phyloP scores from a whole-genome alignment of 2,329 filamentous ascomycete species.

The Neoarthrinium moseri region DNA sequence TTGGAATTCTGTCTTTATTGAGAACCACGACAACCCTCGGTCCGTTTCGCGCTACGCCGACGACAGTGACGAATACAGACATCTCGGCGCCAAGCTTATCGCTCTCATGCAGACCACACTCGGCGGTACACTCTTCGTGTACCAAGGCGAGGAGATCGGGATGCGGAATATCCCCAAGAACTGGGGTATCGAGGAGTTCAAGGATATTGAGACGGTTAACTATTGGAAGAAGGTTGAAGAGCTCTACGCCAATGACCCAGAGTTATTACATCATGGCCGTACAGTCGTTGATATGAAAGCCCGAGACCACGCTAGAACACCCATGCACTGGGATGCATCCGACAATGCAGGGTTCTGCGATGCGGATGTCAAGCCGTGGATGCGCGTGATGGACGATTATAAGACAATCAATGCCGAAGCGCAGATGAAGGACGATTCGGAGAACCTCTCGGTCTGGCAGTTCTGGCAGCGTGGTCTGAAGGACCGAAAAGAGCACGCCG shows the following conservation, averaged over 20 bases:
- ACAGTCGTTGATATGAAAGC: constrained; percentile 57
- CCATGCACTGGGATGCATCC: constrained; percentile 63
- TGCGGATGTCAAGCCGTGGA: constrained; percentile 52
- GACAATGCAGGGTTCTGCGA: constrained; percentile 62
- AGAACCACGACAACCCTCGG: constrained; percentile 65
- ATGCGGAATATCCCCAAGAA: constrained; percentile 58
- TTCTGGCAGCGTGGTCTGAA: constrained; percentile 60
- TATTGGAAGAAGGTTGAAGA: constrained; percentile 38
- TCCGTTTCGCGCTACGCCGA: constrained; percentile 55
- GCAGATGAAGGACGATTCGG: constrained; percentile 37
- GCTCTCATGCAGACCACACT: constrained; percentile 51
- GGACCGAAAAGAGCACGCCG: constrained; percentile 53
- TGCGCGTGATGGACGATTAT: constrained; percentile 57
- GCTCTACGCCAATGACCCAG: constrained; percentile 34
- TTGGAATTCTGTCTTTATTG: constrained; percentile 64
- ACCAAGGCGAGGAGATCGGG: constrained; percentile 67
- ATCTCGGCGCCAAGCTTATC: constrained; percentile 56
- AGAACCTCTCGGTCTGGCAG: constrained; percentile 47
- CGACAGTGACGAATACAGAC: constrained; percentile 45
- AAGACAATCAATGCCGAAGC: constrained; percentile 54
- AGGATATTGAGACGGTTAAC: constrained; percentile 47
- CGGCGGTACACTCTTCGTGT: constrained; percentile 63
- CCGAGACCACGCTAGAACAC: constrained; percentile 65
- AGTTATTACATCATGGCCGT: constrained; percentile 44
- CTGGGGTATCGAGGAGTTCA: constrained; percentile 63